A percentile compares a stretch with the other conserved stretches of the same genome.
phyloP scores from a whole-genome alignment of 306 rosid species.

The Corylus avellana region DNA sequence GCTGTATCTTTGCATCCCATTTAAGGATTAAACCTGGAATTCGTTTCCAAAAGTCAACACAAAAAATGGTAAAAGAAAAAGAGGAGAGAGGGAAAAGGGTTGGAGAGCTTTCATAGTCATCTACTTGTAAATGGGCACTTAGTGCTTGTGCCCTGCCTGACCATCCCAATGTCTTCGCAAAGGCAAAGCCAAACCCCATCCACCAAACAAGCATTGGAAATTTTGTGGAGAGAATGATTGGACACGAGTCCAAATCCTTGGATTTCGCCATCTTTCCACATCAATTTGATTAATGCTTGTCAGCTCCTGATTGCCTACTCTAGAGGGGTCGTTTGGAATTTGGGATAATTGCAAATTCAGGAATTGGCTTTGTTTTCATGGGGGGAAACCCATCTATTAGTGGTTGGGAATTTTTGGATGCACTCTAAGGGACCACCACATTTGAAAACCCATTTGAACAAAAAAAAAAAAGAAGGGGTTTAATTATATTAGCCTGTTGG shows the following conservation, averaged over 20 bases:
- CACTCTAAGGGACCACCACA: constrained; percentile 59
- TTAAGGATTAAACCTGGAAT: constrained; percentile 27
- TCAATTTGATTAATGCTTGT: constrained; percentile 65
- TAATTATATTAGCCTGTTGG: constrained; percentile 34
- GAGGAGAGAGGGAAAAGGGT: background rate
- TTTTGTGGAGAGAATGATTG: constrained; percentile 53
- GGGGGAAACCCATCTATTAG: constrained; percentile 35
- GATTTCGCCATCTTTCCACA: constrained; percentile 56
- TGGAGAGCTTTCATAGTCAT: constrained; percentile 21
- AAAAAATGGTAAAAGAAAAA: constrained; percentile 19
- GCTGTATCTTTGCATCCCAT: constrained; percentile 4
- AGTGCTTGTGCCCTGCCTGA: constrained; percentile 27
- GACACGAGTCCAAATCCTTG: constrained; percentile 50
- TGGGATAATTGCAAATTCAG: constrained; percentile 53
- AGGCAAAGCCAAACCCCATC: constrained; percentile 37
- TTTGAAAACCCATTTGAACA: constrained; percentile 21
- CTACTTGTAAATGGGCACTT: constrained; percentile 20
- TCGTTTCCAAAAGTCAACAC: constrained; percentile 36
- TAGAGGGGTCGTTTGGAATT: constrained; percentile 42
- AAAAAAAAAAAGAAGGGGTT: constrained; percentile 2
- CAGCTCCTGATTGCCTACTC: constrained; percentile 43
- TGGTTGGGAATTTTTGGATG: constrained; percentile 70
- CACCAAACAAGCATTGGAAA: constrained; percentile 42
- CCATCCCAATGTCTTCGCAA: constrained; percentile 22
- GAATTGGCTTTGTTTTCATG: constrained; percentile 50